These are phyloP conservation scores for Linnemannia hyalina DNA, from an alignment of 192 early-diverging fungal species.

Conservation along the genomic window DNA sequence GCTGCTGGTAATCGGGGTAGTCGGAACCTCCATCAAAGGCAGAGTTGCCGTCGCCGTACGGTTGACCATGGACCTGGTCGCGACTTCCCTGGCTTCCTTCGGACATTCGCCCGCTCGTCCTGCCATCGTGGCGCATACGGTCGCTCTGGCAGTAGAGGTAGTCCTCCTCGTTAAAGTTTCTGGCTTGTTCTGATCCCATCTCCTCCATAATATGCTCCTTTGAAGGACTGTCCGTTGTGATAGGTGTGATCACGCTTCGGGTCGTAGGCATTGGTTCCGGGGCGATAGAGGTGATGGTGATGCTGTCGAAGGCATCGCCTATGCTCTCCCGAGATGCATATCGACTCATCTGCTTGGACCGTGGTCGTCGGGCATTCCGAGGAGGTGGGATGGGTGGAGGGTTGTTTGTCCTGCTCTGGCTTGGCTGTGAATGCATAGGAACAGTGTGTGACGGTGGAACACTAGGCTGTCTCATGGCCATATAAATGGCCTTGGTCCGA, in stretches of 20 bases:
- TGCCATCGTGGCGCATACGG: slow-evolving; percentile 6
- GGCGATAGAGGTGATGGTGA: background rate
- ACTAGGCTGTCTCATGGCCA: background rate
- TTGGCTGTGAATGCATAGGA: background rate
- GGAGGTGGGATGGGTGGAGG: slow-evolving; percentile 45
- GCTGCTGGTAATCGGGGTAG: slow-evolving; percentile 4
- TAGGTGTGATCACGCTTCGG: background rate
- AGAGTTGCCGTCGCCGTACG: slow-evolving; percentile 16
- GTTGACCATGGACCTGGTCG: slow-evolving; percentile 6
- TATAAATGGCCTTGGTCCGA: background rate
- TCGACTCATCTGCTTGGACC: slow-evolving; percentile 38
- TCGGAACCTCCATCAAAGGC: slow-evolving; percentile 16
- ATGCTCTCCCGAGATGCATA: slow-evolving; percentile 23
- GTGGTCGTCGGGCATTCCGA: slow-evolving; percentile 47
- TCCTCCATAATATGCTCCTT: slow-evolving; percentile 54
- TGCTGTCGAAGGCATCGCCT: background rate
- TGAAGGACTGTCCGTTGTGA: slow-evolving; percentile 13
- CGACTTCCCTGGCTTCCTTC: slow-evolving; percentile 1
- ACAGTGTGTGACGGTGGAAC: background rate
- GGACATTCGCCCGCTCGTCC: background rate
- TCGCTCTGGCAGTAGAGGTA: slow-evolving; percentile 38
- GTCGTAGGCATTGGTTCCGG: background rate
- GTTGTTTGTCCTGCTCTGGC: slow-evolving; percentile 16
- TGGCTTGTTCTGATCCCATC: slow-evolving; percentile 46
- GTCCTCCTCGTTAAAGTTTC: slow-evolving; percentile 31